Conservation (phyloP, 805 yeast genomes). For the Brettanomyces sp. region DNA sequence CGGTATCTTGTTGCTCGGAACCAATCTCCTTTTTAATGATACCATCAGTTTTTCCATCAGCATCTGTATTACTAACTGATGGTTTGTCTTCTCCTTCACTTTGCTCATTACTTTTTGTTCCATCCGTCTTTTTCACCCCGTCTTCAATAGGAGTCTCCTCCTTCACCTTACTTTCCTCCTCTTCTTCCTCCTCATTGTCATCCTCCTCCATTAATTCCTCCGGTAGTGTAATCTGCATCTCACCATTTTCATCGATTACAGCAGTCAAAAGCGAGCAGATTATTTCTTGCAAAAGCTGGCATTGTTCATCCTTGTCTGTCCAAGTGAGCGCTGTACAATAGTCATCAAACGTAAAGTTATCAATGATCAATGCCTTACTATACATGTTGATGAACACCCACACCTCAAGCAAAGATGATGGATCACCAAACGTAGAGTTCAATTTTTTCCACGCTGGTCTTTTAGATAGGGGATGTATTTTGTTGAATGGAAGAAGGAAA, state of each 20-base stretch:
- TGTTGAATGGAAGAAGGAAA: constrained; percentile 21
- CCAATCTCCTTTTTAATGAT: neutral
- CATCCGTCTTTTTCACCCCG: constrained; percentile 1
- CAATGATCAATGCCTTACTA: constrained; percentile 53
- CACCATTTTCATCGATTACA: constrained; percentile 34
- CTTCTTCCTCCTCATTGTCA: constrained; percentile 13
- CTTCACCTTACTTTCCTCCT: constrained; percentile 10
- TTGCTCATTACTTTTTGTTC: constrained; percentile 9
- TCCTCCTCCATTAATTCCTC: constrained; percentile 18
- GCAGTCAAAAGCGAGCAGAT: constrained; percentile 57
- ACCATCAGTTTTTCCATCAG: constrained; percentile 1
- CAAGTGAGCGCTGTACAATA: constrained; percentile 49
- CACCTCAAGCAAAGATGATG: constrained; percentile 45
- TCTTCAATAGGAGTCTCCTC: constrained; percentile 14
- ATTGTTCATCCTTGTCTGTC: constrained; percentile 34
- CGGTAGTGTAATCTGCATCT: constrained; percentile 17
- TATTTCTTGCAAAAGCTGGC: constrained; percentile 53
- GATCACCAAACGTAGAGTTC: constrained; percentile 12
- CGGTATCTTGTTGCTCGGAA: neutral
- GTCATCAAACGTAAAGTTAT: constrained; percentile 74
- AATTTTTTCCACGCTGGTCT: constrained; percentile 21
- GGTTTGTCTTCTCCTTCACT: too few relatives aligned
- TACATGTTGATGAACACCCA: constrained; percentile 75
- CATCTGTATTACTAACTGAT: too few relatives aligned
- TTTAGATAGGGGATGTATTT: constrained; percentile 6